These are phyloP conservation scores for Monascus ruber DNA, from an alignment of 2,329 filamentous ascomycete genomes.

Conservation along the genomic window DNA sequence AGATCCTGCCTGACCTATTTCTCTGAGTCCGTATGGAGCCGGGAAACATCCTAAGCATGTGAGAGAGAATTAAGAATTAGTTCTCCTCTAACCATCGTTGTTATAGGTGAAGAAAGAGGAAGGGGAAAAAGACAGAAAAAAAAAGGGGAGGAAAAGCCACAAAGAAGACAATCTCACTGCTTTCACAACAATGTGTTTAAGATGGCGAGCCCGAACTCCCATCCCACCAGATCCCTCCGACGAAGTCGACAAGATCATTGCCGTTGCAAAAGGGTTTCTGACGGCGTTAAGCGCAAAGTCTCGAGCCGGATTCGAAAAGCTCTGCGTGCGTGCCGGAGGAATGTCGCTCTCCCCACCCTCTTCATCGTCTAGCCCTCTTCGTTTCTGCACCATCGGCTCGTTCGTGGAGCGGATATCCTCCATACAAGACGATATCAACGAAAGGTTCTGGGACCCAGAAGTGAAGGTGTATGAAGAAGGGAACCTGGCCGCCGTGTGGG, in stretches of 20 bases:
- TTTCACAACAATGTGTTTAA: constrained; percentile 6
- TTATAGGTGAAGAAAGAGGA: not conserved
- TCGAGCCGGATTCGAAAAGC: constrained; percentile 20
- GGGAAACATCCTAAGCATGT: no score
- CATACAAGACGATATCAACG: constrained; percentile 20
- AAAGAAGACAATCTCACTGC: constrained; percentile 4
- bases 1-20: no score
- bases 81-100: no score
- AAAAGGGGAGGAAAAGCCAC: constrained; percentile 3
- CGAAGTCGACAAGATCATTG: constrained; percentile 15
- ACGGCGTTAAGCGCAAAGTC: constrained; percentile 19
- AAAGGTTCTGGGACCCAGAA: constrained; percentile 24
- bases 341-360: constrained; percentile 23
- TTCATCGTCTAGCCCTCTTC: constrained; percentile 12
- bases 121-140: not conserved
- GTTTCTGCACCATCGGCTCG: constrained; percentile 24
- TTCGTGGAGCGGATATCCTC: constrained; percentile 21
- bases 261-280: constrained; percentile 19
- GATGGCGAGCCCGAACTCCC: not conserved
- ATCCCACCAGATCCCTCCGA: constrained; percentile 1
- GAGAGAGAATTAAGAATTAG: no score
- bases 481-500: constrained; percentile 23
- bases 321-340: constrained; percentile 22
- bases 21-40: no score
- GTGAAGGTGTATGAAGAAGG: constrained; percentile 19